A percentile compares a stretch with the other conserved stretches of the same genome.
Conservation (phyloP, 2,329 filamentous ascomycete species). For the Pseudocercospora musae region DNA sequence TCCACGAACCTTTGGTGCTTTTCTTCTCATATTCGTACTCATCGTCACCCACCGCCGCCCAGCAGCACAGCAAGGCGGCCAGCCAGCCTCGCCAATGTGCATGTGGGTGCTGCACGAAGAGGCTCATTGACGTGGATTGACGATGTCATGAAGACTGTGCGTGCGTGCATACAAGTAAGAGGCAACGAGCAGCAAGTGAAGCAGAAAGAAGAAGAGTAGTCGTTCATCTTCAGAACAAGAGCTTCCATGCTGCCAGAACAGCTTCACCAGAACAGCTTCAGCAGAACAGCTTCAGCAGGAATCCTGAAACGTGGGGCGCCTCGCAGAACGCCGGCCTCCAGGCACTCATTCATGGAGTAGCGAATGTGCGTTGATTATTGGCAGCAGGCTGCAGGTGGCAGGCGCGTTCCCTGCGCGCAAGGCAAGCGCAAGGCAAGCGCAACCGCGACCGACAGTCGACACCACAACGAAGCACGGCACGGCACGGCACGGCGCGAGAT, state of each 20-base stretch:
- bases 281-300: too few relatives aligned
- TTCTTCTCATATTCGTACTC: conserved; percentile 25
- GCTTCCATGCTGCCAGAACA: too few relatives aligned
- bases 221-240: too few relatives aligned
- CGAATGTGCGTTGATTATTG: too few relatives aligned
- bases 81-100: conserved; percentile 33
- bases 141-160: conserved; percentile 20
- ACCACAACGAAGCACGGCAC: too few relatives aligned
- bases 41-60: conserved; percentile 31
- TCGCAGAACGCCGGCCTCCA: conserved; percentile 8
- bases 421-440: too few relatives aligned
- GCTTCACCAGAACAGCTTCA: conserved; percentile 17
- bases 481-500: not conserved
- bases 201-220: not conserved
- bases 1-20: conserved; percentile 1
- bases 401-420: conserved; percentile 16
- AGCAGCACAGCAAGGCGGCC: conserved; percentile 36
- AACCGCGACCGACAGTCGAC: too few relatives aligned
- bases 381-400: too few relatives aligned
- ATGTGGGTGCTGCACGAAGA: conserved; percentile 32
- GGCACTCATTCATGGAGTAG: conserved; percentile 12
- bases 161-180: too few relatives aligned
- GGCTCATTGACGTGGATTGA: conserved; percentile 33
- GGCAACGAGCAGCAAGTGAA: conserved; percentile 1
- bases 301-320: conserved; percentile 7